Base-by-base conservation (phyloP, 768 basidiomycete species). In the Amanita muscaria region DNA sequence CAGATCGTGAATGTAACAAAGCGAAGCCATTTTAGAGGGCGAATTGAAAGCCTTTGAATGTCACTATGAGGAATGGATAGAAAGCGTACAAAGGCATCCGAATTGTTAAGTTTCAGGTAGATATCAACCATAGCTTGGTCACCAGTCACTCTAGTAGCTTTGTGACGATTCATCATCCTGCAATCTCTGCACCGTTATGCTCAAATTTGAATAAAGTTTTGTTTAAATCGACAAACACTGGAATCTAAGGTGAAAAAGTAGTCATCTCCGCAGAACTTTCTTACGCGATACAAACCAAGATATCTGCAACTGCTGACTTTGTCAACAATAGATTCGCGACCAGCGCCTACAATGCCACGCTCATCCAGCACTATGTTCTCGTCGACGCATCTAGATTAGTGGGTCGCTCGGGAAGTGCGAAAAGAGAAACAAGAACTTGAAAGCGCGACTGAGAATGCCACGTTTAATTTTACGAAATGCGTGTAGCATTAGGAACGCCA, bases 351-450 rank as follows among this genome's bases (percentile, higher is more conserved):
- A 96, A 96, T 49, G 71, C 81, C 5, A 85, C 88, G 10, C 82
- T 99, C 19, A 73, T 86, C 45, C 68, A 74, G 5, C 92, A 96
- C 57, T 94, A 97, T 56, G 89, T 99, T 56, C 86, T 98, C 37
- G 92, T 98, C 56, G 16, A 75, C 93, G 1, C 77, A 79, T 14
- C 80, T 98, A 97, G 59, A 97, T 98, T 49, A 87, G 83, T 48
- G 94, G 94, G 1, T 96, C 91, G 0, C 70, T 94, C 16, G 96
- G 68, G 0, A 90, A 90, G 48, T 99, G 98, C 55, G 91, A 97
- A 47, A 79, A 48, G 89, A 91, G 3, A 91, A 88, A 56, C 80
- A 80, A 27, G 84, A 76, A 0, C 88, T 91, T 56, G 88, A 93
- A 7, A 77, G 83, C 39, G 92, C 93, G 4, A 93, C 91, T 0